Evolutionary conservation across 306 rosid genomes (phyloP).

Genomic region (Lathyrus tuberosus): DNA sequence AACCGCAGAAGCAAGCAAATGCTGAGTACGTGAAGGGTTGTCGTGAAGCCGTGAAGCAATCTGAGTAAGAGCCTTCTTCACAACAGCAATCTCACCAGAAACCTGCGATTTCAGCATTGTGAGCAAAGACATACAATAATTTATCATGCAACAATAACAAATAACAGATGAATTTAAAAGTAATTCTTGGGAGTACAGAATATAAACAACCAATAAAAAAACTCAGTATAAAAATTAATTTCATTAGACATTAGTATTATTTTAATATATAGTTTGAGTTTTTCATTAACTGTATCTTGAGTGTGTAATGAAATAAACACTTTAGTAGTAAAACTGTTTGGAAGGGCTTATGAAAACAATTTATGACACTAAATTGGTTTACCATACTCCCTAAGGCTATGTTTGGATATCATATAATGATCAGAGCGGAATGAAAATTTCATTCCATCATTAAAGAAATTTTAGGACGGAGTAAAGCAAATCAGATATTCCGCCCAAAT

Average conservation of each 20-base stretch:
- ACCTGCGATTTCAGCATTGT: conserved; percentile 50
- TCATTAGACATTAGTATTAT: background rate
- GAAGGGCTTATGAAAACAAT: background rate
- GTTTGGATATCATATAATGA: too few relatives aligned
- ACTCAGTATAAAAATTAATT: background rate
- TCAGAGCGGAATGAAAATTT: too few relatives aligned
- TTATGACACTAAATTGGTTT: background rate
- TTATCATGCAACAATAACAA: background rate
- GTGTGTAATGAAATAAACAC: background rate
- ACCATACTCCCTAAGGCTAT: too few relatives aligned
- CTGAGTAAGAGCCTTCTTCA: conserved; percentile 78
- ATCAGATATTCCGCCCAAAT: too few relatives aligned
- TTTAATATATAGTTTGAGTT: too few relatives aligned
- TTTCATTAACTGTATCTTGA: background rate
- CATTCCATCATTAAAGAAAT: too few relatives aligned
- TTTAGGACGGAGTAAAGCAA: too few relatives aligned
- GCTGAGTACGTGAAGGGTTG: conserved; percentile 90
- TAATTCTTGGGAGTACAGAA: background rate
- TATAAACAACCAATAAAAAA: background rate
- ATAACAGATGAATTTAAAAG: background rate
- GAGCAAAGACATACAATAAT: conserved; percentile 5
- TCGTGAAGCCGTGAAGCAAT: conserved; percentile 83
- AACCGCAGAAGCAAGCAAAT: conserved; percentile 67
- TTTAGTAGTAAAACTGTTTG: too few relatives aligned
- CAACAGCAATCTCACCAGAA: conserved; percentile 76